A percentile compares a stretch with the other conserved stretches of the same genome.
Evolutionary conservation across 371 early-diverging fungal genomes (phyloP).

Genomic region (Apophysomyces ossiformis): DNA sequence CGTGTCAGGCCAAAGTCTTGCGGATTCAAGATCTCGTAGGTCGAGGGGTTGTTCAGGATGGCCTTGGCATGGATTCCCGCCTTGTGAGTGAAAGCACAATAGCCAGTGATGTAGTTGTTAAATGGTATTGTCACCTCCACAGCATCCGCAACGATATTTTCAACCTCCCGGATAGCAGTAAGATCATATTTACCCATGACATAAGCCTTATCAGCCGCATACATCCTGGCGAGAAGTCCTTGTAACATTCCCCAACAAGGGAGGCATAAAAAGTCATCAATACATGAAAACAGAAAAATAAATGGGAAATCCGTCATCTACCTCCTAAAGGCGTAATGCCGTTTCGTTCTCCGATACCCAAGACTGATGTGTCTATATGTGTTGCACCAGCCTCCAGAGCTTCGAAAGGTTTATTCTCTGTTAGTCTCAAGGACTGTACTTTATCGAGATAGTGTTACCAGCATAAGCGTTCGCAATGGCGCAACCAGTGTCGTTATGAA

Average conservation of each 20-base stretch:
- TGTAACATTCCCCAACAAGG: neutral
- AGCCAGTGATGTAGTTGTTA: slow-evolving; percentile 98
- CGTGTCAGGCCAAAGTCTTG: slow-evolving; percentile 98
- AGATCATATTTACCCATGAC: slow-evolving; percentile 92
- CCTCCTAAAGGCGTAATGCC: slow-evolving; percentile 96
- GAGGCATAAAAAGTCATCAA: neutral
- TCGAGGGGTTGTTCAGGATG: slow-evolving; percentile 95
- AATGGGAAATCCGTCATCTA: neutral
- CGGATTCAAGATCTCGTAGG: slow-evolving; percentile 96
- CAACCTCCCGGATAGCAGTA: slow-evolving; percentile 88
- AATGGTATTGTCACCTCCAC: slow-evolving; percentile 96
- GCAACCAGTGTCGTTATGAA: slow-evolving; percentile 99
- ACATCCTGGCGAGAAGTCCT: slow-evolving; percentile 91
- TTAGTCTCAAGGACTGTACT: no score
- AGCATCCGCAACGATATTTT: slow-evolving; percentile 93
- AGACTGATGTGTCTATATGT: slow-evolving; percentile 96
- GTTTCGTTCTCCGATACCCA: slow-evolving; percentile 98
- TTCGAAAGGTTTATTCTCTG: slow-evolving; percentile 3
- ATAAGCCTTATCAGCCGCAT: slow-evolving; percentile 86
- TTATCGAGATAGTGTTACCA: slow-evolving; percentile 32
- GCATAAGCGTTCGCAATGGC: slow-evolving; percentile 97
- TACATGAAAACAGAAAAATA: neutral
- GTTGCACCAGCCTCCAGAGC: slow-evolving; percentile 97
- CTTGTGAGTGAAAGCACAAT: slow-evolving; percentile 98
- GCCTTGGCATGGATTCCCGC: slow-evolving; percentile 99